A percentile compares a stretch with the other conserved stretches of the same genome.
Conservation (phyloP, 139 green algal genomes). For the Closterium sp. region DNA sequence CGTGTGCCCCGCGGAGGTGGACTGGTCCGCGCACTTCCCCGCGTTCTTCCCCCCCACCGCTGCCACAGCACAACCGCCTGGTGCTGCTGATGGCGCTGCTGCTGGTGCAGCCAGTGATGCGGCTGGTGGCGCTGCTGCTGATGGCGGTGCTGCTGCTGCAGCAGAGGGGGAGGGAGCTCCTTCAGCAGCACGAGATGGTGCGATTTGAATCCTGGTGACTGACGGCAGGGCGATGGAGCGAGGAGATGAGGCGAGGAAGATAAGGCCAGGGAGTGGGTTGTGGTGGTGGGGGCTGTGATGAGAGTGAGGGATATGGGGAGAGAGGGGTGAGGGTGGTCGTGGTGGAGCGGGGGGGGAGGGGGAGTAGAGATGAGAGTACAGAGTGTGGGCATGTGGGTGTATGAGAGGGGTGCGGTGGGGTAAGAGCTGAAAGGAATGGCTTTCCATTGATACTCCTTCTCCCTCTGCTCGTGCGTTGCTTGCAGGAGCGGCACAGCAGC, state of each 20-base stretch:
- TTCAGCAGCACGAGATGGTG: not conserved
- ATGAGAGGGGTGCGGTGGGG: too few species aligned
- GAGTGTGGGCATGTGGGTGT: too few species aligned
- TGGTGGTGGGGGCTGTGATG: too few species aligned
- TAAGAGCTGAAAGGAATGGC: too few species aligned
- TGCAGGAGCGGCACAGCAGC: not conserved
- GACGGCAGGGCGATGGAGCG: too few species aligned
- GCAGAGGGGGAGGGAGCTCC: not conserved
- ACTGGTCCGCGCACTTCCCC: conserved; percentile 62
- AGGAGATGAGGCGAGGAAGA: too few species aligned
- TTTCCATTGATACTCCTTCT: too few species aligned
- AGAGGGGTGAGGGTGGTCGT: too few species aligned
- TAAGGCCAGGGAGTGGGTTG: too few species aligned
- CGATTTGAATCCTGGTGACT: not conserved
- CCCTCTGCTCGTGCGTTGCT: not conserved
- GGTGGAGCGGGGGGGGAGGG: not conserved
- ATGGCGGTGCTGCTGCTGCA: not conserved
- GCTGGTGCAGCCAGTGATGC: not conserved
- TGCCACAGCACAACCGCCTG: not conserved
- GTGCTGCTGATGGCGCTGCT: not conserved
- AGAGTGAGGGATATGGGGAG: too few species aligned
- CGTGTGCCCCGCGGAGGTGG: conserved; percentile 24
- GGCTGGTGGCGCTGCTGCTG: not conserved
- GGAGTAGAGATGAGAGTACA: not conserved
- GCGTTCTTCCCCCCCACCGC: conserved; percentile 46